Percentiles rank a stretch among this genome's conserved stretches.
These are phyloP conservation scores for Erysiphe pulchra DNA, from an alignment of 2,329 filamentous ascomycete species.

Conservation along the genomic window DNA sequence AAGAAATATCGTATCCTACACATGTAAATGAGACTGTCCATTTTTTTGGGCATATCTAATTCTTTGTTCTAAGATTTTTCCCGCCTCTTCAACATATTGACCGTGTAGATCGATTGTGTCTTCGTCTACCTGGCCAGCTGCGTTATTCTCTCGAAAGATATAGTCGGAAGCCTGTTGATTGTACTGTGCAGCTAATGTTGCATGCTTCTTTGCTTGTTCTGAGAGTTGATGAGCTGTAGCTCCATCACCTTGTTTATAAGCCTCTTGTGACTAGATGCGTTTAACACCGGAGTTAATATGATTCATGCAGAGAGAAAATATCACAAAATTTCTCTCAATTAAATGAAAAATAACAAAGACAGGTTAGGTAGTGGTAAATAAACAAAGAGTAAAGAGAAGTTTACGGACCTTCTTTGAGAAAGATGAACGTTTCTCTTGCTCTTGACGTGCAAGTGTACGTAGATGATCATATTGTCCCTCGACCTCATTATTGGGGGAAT, in stretches of 20 bases:
- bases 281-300: no score
- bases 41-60: constrained; percentile 51
- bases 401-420: constrained; percentile 47
- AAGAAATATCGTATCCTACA: constrained; percentile 20
- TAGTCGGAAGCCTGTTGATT: constrained; percentile 79
- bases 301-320: no score
- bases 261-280: constrained; percentile 36
- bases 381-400: not conserved
- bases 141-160: constrained; percentile 92
- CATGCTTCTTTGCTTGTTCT: constrained; percentile 66
- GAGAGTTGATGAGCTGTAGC: constrained; percentile 61
- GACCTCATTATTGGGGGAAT: constrained; percentile 35
- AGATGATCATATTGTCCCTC: constrained; percentile 86
- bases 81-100: constrained; percentile 82
- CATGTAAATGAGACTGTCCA: constrained; percentile 65
- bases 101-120: constrained; percentile 92
- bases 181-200: constrained; percentile 60
- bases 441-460: constrained; percentile 55
- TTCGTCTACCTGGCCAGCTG: constrained; percentile 39
- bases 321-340: no score
- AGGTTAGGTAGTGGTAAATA: not conserved
- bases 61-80: constrained; percentile 65
- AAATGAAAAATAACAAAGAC: not conserved
- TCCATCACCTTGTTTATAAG: constrained; percentile 64
- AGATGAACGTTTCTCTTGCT: constrained; percentile 50